phyloP scores from a whole-genome alignment of 1,139 yeast genomes.

The Candida albicans region DNA sequence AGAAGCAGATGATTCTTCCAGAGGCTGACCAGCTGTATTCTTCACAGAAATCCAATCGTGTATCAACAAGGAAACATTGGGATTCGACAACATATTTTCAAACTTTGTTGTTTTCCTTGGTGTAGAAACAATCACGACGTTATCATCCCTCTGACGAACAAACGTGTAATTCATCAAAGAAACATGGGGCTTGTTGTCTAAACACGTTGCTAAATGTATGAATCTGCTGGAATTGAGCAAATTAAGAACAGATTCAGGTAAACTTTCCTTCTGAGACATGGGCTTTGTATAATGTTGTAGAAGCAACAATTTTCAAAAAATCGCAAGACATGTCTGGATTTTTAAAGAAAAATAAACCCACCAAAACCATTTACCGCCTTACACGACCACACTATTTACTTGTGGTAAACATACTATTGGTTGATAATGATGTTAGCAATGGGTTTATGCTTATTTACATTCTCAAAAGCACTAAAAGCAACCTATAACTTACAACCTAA shows the following conservation, averaged over 20 bases:
- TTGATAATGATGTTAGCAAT: not conserved
- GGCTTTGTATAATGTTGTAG: not conserved
- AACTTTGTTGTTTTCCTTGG: constrained; percentile 69
- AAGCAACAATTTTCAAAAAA: not conserved
- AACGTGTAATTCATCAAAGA: constrained; percentile 87
- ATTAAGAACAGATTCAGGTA: constrained; percentile 58
- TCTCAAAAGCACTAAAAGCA: not conserved
- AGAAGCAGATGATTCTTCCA: constrained; percentile 14
- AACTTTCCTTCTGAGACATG: constrained; percentile 20
- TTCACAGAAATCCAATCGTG: constrained; percentile 85
- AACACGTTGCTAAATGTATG: constrained; percentile 80
- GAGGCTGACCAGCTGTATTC: constrained; percentile 16
- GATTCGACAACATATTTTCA: constrained; percentile 63
- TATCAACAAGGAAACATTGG: constrained; percentile 72
- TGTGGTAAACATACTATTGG: not conserved
- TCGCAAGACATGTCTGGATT: not conserved
- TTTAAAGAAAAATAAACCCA: not conserved
- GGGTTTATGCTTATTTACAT: not conserved
- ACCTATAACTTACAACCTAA: constrained; percentile 23
- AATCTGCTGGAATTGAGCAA: constrained; percentile 61
- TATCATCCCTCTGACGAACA: constrained; percentile 37
- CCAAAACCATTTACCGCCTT: not conserved
- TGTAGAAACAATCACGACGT: constrained; percentile 67
- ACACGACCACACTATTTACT: not conserved
- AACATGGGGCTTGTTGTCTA: constrained; percentile 72